Percentiles rank a stretch among this genome's conserved stretches.
Evolutionary conservation across 495 filamentous ascomycete genomes (phyloP).

Genomic region (Beverwykella pulmonaria): DNA sequence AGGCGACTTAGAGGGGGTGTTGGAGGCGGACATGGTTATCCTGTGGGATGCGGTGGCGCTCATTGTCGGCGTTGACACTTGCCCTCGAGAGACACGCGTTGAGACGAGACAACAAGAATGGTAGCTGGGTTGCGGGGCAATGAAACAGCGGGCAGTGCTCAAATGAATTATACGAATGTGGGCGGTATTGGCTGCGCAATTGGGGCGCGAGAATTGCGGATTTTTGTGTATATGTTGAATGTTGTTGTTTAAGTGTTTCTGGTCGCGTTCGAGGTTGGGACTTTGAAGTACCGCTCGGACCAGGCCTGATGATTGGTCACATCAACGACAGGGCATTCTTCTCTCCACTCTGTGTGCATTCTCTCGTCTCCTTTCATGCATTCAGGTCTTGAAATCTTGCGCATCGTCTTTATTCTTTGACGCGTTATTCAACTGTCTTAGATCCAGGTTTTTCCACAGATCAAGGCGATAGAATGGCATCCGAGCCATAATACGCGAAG

Average conservation of each 20-base stretch:
- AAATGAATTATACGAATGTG: background rate
- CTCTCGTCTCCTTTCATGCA: background rate
- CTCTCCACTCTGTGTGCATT: background rate
- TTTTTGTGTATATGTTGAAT: background rate
- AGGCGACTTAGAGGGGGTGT: conserved; percentile 23
- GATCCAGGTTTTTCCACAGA: background rate
- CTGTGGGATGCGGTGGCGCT: conserved; percentile 21
- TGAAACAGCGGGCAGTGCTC: background rate
- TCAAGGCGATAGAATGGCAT: too few species aligned
- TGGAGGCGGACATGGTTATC: conserved; percentile 7
- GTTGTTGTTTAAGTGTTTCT: conserved; percentile 6
- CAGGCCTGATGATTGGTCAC: background rate
- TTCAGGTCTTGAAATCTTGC: background rate
- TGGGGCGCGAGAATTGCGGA: background rate
- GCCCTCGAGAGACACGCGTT: conserved; percentile 27
- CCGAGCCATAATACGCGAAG: too few species aligned
- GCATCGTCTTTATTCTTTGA: background rate
- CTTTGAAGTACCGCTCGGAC: background rate
- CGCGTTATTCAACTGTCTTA: background rate
- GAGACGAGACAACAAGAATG: conserved; percentile 1
- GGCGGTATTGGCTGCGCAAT: background rate
- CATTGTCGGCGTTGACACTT: conserved; percentile 13
- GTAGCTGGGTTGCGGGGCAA: conserved; percentile 1
- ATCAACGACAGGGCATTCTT: background rate
- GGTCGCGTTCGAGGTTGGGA: conserved; percentile 4